Evolutionary conservation across 2,329 filamentous ascomycete species (phyloP).

Genomic region (Annulohypoxylon truncatum): DNA sequence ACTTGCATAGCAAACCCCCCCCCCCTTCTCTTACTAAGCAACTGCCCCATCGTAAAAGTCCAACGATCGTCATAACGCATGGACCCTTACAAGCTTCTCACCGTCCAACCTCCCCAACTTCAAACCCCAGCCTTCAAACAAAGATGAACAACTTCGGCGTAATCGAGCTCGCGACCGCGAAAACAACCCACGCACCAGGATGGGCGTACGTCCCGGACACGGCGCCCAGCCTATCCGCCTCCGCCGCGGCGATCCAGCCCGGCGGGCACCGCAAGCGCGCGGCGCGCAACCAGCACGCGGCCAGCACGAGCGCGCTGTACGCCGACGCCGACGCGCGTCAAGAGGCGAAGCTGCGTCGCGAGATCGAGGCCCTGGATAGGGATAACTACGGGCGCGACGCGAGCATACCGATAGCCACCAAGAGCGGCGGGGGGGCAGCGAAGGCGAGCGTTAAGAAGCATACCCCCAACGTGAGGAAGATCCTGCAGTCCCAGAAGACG

Average conservation of each 20-base stretch:
- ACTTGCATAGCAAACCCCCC: not conserved
- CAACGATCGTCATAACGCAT: conserved; percentile 20
- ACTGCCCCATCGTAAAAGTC: conserved; percentile 1
- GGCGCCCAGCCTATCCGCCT: conserved; percentile 59
- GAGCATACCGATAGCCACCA: conserved; percentile 71
- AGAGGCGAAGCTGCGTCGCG: conserved; percentile 82
- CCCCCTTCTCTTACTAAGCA: not conserved
- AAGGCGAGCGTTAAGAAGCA: conserved; percentile 60
- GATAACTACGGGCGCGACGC: conserved; percentile 81
- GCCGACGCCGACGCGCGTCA: conserved; percentile 83
- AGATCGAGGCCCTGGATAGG: conserved; percentile 83
- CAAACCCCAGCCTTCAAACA: not conserved
- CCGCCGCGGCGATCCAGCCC: conserved; percentile 19
- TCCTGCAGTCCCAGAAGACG: conserved; percentile 83
- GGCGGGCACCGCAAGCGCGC: conserved; percentile 79
- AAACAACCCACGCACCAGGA: conserved; percentile 79
- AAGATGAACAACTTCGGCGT: conserved; percentile 78
- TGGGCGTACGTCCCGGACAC: conserved; percentile 93
- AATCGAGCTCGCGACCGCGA: conserved; percentile 80
- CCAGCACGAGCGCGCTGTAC: conserved; percentile 53
- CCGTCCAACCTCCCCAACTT: conserved; percentile 4
- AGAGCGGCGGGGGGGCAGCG: conserved; percentile 49
- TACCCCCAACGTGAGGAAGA: conserved; percentile 78
- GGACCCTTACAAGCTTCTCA: not conserved
- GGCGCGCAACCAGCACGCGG: conserved; percentile 63